Evolutionary conservation across 257 asterid species (phyloP).

Genomic region (Nicotiana benthamiana): DNA sequence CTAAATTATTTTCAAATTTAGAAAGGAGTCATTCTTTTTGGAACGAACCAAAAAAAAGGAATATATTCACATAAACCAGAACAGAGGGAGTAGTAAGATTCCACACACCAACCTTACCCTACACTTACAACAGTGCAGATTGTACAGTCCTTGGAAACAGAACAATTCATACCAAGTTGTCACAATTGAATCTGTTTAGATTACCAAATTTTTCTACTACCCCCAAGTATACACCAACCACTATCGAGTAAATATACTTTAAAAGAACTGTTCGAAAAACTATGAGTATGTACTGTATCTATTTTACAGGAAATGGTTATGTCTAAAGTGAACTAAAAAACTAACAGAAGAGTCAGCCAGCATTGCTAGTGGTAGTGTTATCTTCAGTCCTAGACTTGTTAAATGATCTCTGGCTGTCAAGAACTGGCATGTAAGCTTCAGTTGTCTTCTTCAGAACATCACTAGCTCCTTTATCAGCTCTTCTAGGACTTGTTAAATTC

Average conservation of each 20-base stretch:
- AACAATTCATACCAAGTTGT: neutral
- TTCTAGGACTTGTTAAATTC: slow-evolving; percentile 53
- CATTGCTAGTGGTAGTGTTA: slow-evolving; percentile 3
- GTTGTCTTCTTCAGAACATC: slow-evolving; percentile 43
- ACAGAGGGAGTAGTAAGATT: too few species aligned
- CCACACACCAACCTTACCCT: neutral
- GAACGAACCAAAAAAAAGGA: too few species aligned
- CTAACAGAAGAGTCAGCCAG: neutral
- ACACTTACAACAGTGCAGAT: neutral
- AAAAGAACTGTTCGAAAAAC: neutral
- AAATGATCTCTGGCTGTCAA: slow-evolving; percentile 40
- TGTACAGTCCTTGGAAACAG: neutral
- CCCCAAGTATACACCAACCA: neutral
- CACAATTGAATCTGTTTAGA: neutral
- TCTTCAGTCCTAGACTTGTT: slow-evolving; percentile 27
- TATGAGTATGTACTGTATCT: neutral
- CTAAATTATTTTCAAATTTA: too few species aligned
- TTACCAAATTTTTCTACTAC: neutral
- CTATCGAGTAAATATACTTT: neutral
- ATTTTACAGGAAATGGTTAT: neutral
- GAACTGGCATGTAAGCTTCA: slow-evolving; percentile 33
- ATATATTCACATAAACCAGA: too few species aligned
- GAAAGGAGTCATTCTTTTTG: too few species aligned
- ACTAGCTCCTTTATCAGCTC: slow-evolving; percentile 23
- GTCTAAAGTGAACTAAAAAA: neutral